Base-by-base conservation (phyloP, 495 filamentous ascomycete genomes). In the Aspergillus incahuasiensis region DNA sequence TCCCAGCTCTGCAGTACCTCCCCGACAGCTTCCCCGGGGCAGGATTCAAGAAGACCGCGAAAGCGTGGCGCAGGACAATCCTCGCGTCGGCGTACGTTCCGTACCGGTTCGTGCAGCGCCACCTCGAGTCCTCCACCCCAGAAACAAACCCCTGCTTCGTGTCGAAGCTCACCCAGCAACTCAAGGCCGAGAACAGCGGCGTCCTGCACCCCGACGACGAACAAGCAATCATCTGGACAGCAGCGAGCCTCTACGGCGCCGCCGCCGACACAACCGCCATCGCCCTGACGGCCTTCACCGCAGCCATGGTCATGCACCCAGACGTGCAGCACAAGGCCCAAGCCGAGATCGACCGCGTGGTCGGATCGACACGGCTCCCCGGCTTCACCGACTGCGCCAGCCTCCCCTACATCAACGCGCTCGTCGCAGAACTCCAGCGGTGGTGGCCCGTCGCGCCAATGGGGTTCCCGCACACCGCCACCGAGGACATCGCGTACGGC, bases 251-350 rank as follows among this genome's bases (percentile, higher is more conserved):
- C 0, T 76, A 82, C 22, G 70, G 78, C 40, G 82, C 75, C 9
- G 82, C 82, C 2, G 76, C 78, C 15, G 82, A 85, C 60, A 84
- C 71, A 59, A 81, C 54, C 8, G 70, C 72, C 2, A 66, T 71
- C 1, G 52, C 71, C 5, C 39, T 77, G 2, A 52, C 40, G 2
- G 55, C 58, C 25, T 74, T 77, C 57, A 60, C 74, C 50, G 58
- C 72, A 3, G 75, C 71, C 11, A 73, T 76, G 68, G 64, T 64
- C 6, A n/a, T 73, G 7, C 72, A 65, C 58, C 77, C 78, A 0
- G 59, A 73, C 0, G 72, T 75, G 0, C 76, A 79, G 48, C 51
- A 60, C 30, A 78, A 75, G 38, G 81, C 80, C 0, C 79, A 81
- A 53, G 72, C 68, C 5, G 81, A 86, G 58, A 62, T 86, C 49